Conservation (phyloP, 306 rosid genomes). For the Trichosanthes cucumerina region DNA sequence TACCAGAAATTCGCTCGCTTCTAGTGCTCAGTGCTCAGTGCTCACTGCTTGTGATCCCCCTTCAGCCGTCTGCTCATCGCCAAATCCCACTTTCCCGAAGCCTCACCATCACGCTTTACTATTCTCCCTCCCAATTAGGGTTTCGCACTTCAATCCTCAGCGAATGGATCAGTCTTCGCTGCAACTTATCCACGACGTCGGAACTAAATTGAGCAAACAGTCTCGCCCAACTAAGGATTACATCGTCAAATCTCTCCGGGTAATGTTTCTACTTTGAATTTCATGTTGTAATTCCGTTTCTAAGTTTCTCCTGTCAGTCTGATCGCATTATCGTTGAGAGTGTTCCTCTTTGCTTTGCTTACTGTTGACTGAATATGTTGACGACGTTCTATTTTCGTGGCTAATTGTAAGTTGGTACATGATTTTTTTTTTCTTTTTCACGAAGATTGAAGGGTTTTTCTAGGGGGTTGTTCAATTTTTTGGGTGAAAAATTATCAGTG, state of each 20-base stretch:
- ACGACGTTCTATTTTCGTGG: not conserved
- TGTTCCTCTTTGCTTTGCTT: not conserved
- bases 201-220: slow-evolving; percentile 36
- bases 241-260: slow-evolving; percentile 62
- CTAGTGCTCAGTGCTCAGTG: not conserved
- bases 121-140: not conserved
- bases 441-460: not conserved
- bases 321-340: not conserved
- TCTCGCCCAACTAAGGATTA: slow-evolving; percentile 59
- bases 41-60: not conserved
- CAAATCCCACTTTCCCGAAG: not conserved
- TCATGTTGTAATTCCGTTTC: not conserved
- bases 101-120: not conserved
- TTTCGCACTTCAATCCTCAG: not conserved
- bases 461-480: not conserved
- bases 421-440: not conserved
- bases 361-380: not conserved
- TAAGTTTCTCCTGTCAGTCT: not conserved
- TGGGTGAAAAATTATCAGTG: not conserved
- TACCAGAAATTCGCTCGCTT: not conserved
- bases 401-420: not conserved
- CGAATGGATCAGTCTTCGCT: slow-evolving; percentile 42
- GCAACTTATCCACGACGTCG: slow-evolving; percentile 48
- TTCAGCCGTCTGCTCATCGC: not conserved
- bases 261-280: slow-evolving; percentile 12